Evolutionary conservation across 352 stramenopile genomes (phyloP).

Genomic region (Aphanomyces euteiches): DNA sequence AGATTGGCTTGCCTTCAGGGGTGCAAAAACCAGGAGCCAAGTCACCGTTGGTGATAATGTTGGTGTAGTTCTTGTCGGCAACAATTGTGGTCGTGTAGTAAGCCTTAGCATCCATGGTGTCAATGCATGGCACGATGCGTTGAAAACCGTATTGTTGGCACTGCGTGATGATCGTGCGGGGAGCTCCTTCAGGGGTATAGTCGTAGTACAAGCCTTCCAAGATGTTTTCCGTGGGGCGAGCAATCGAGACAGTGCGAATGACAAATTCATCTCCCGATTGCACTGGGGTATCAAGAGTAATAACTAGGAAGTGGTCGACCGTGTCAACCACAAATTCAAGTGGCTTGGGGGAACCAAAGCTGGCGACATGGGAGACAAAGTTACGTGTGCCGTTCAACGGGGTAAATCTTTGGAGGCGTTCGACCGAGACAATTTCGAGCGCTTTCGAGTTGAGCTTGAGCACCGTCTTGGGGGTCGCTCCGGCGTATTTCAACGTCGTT

Average conservation of each 20-base stretch:
- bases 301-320: constrained; percentile 65
- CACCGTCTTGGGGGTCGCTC: constrained; percentile 40
- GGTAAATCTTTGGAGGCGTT: constrained; percentile 49
- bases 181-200: constrained; percentile 59
- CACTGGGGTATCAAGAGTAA: constrained; percentile 54
- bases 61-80: constrained; percentile 66
- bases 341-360: constrained; percentile 42
- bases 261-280: constrained; percentile 62
- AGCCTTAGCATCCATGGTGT: constrained; percentile 77
- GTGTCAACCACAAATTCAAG: constrained; percentile 54
- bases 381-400: constrained; percentile 41
- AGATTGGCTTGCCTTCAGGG: constrained; percentile 55
- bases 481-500: constrained; percentile 59
- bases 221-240: constrained; percentile 70
- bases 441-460: constrained; percentile 76
- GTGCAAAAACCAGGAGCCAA: constrained; percentile 59
- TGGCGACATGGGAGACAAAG: constrained; percentile 60
- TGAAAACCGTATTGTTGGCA: constrained; percentile 79
- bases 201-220: constrained; percentile 75
- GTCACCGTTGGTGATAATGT: constrained; percentile 79
- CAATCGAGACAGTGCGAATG: constrained; percentile 59
- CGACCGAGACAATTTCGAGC: constrained; percentile 57
- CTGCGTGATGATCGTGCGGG: constrained; percentile 79
- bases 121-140: constrained; percentile 70
- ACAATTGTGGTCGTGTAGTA: constrained; percentile 80